These are phyloP conservation scores for Dacryopinax primogenitus DNA, from an alignment of 768 basidiomycete species.

Conservation along the genomic window DNA sequence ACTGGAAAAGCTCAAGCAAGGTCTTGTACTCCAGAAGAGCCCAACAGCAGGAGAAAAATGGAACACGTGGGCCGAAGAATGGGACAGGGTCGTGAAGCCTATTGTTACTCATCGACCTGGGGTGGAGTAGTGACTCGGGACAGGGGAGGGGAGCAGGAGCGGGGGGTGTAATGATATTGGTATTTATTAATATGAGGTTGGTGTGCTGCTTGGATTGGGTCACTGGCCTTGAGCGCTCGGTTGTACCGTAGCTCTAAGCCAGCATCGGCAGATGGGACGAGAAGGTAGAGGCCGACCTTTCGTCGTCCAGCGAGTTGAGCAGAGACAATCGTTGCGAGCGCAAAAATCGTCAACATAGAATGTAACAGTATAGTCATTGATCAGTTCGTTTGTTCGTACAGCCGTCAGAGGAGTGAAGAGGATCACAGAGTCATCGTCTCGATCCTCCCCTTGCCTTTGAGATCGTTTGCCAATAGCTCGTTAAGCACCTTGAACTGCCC, in stretches of 20 bases:
- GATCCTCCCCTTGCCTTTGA: conserved; percentile 72
- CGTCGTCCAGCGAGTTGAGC: too few relatives aligned
- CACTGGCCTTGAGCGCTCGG: too few relatives aligned
- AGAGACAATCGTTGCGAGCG: too few relatives aligned
- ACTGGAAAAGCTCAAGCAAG: conserved; percentile 34
- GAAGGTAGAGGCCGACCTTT: too few relatives aligned
- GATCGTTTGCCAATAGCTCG: conserved; percentile 81
- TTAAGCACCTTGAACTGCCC: conserved; percentile 79
- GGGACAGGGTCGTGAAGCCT: conserved; percentile 55
- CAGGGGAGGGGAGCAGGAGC: neutral
- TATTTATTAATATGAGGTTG: too few relatives aligned
- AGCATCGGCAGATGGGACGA: too few relatives aligned
- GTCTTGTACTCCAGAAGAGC: conserved; percentile 10
- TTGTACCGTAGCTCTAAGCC: too few relatives aligned
- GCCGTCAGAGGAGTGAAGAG: neutral
- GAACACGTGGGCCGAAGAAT: conserved; percentile 77
- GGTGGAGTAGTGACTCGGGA: neutral
- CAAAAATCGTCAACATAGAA: too few relatives aligned
- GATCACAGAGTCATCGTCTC: conserved; percentile 45
- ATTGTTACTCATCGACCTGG: conserved; percentile 27
- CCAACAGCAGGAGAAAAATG: conserved; percentile 30
- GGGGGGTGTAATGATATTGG: too few relatives aligned
- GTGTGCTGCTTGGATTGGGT: too few relatives aligned
- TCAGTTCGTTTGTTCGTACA: conserved; percentile 17
- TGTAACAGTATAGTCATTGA: too few relatives aligned